Base-by-base conservation (phyloP, 306 rosid genomes). In the Pyrus communis region DNA sequence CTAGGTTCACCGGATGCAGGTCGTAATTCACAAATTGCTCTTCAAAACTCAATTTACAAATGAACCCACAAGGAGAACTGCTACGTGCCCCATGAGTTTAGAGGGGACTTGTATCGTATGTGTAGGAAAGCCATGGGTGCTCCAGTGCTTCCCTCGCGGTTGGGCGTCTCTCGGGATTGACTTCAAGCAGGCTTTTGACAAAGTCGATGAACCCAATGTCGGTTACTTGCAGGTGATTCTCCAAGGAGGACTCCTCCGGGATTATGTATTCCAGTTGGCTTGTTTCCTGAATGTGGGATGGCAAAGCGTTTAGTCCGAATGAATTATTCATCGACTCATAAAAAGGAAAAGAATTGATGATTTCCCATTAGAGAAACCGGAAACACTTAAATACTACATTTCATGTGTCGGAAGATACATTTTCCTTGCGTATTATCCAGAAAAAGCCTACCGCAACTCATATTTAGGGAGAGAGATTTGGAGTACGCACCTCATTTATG, bases 41-140 rank as follows among this genome's bases (percentile, higher is more conserved):
- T 40, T 74, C 77, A 80, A 70, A 73, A 74, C 25, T 75, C 77
- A 78, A 33, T 54, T 38, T 10, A 42, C 64, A 59, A 60, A 59
- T 54, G 46, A 62, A 62, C 9, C 61, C 70, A 19, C 30, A 28
- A 12, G 21, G 60, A 67, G 75, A 60, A 76, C 51, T 82, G n/a
- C 64, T 69, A 75, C 82, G 71, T 78, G n/a, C 70, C 73, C 76
- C 81, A 75, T 33, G 75, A 46, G 63, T 76, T 61, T 66, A 75
- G 78, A 42, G 68, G 45, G 86, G 79, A 67, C 65, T 69, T 67
- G 85, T 75, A 71, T 84, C 79, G 30, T 90, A 92, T 5, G 73
- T 82, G 78, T 84, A 73, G 73, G 93, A 95, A 81, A 96, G 94
- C 99, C 99, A 96, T 40, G 99, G 99, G 77, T 96, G 99, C 76